Base-by-base conservation (phyloP, 148 eudicot genomes). In the Arbutus unedo region DNA sequence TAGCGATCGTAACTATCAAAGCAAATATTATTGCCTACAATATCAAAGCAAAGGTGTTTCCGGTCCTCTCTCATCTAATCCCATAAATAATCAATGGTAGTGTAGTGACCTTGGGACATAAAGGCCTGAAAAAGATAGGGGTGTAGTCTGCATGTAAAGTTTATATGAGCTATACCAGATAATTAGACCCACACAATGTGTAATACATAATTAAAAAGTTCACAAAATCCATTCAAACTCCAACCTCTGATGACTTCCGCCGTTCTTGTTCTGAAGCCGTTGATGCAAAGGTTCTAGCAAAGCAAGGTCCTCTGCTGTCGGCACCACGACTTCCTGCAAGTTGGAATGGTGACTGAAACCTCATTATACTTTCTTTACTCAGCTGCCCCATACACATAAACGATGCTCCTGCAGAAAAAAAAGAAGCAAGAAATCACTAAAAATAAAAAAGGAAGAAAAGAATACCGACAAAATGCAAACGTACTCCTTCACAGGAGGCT, bases 281-380 rank as follows among this genome's bases (percentile, higher is more conserved):
- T 74, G 89, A 87, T 66, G 87, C 85, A 74, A 87, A 87, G 62
- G 85, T 79, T 67, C 89, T 82, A 49, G 71, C 81, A 76, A 70
- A 82, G 81, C 50, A 66, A 49, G 87, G 50, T 75, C 74, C 76
- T 43, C 66, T 64, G 62, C 49, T 16, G 23, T 50, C 41, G 62
- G 45, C 45, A 19, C 83, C 79, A 74, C 23, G 14, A 31, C 47
- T 77, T 55, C 53, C 51, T 31, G 83, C 23, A 72, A 74, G 84
- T 53, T 78, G 85, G 81, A 84, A 81, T 56, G 74, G 81, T 74
- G 79, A 84, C 79, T 23, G 85, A 67, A 60, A 57, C 45, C 70
- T 57, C 71, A 67, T 10, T 45, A 77, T 41, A 82, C 54, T 50
- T 67, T 56, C 77, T 72, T 64, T 79, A 60, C 80, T 71, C 77